Base-by-base conservation (phyloP, 768 basidiomycete genomes). In the Tulasnella sp. region DNA sequence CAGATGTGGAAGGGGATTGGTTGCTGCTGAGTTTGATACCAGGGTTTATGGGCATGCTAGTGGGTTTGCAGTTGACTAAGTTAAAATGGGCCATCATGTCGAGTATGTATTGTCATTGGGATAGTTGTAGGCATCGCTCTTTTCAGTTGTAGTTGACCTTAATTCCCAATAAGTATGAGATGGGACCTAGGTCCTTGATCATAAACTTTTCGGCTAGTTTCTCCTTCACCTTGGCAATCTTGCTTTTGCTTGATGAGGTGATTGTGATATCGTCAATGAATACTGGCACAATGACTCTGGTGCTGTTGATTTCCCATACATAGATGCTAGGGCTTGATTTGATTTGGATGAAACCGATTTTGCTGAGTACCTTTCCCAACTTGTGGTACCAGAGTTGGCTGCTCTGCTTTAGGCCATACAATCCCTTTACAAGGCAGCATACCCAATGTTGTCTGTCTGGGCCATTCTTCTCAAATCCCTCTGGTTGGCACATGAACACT, bases 241-340 rank as follows among this genome's bases (percentile, higher is more conserved):
- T 15, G 24, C 15, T 38, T n/a, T 5, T 13, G 3, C n/a, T n/a
- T 5, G 15, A n/a, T 15, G 53, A 34, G 17, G 32, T 5, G 4
- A 55, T 34, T 19, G 32, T 43, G 19, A 38, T 32, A 42, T 63
- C 61, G 43, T 63, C 61, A 41, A 63, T 50, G 48, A 75, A 70
- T 2, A 71, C 67, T 8, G 68, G 67, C 17, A 73, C 49, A 30
- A 73, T 67, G 44, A 72, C 64, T n/a, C 58, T 63, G 23, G 62
- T 55, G 42, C 62, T 61, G 17, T 65, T 70, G 43, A 51, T 27
- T 13, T 44, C 4, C 51, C 61, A 73, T 50, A 55, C 53, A 38
- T 55, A 55, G 8, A 55, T 27, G 19, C 53, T 38, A n/a, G 53
- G 41, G n/a, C 27, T 38, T 5, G 53, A 17, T 17, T 21, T 34